Conservation (phyloP, 305 asterid species). For the Rubia peregrina region DNA sequence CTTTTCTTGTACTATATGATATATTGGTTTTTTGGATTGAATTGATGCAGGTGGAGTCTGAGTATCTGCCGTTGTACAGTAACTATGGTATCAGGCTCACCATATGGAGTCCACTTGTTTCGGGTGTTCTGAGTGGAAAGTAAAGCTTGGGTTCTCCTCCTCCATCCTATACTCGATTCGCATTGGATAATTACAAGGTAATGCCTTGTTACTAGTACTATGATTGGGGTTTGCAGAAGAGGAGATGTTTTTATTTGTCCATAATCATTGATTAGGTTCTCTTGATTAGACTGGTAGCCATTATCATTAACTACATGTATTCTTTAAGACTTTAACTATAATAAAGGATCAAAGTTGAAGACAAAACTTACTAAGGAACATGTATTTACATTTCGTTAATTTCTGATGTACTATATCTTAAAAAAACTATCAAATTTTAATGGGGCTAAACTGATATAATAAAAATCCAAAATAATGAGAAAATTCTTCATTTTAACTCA, state of each 20-base stretch:
- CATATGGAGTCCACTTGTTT: conserved; percentile 98
- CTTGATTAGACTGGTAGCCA: not conserved
- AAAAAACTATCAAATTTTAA: not conserved
- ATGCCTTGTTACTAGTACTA: not conserved
- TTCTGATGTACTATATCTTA: not conserved
- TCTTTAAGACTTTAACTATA: too few relatives aligned
- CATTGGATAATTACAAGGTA: conserved; percentile 97
- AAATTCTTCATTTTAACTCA: not conserved
- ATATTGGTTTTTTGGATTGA: conserved; percentile 15
- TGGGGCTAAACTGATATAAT: not conserved
- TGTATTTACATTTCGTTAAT: not conserved
- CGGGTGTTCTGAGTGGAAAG: conserved; percentile 94
- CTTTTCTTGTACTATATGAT: not conserved
- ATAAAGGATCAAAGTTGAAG: too few relatives aligned
- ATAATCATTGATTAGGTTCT: not conserved
- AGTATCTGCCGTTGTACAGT: conserved; percentile 71
- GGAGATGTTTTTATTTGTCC: not conserved
- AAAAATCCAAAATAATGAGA: not conserved
- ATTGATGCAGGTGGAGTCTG: conserved; percentile 67
- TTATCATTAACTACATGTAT: not conserved
- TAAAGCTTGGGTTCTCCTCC: conserved; percentile 63
- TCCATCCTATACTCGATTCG: conserved; percentile 67
- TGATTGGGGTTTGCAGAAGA: not conserved
- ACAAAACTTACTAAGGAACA: not conserved
- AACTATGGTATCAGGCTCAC: conserved; percentile 92